Conservation (phyloP, 2,329 filamentous ascomycete species). For the Geosmithia flava region DNA sequence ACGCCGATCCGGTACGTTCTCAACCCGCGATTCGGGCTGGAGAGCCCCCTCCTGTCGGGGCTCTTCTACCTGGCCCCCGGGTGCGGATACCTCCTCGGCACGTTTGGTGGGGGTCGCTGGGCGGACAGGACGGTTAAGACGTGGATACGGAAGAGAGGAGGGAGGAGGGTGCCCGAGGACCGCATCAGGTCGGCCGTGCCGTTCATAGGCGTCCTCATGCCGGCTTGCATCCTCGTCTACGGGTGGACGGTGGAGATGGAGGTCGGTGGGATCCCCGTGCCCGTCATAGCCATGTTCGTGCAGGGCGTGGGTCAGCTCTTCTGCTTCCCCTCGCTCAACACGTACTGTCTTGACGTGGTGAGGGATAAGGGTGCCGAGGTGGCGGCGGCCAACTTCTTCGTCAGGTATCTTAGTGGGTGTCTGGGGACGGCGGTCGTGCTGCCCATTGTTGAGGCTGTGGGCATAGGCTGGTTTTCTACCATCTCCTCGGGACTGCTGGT, state of each 20-base stretch:
- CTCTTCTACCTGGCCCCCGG: constrained; percentile 67
- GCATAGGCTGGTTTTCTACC: constrained; percentile 72
- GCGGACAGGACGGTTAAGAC: constrained; percentile 54
- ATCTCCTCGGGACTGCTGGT: constrained; percentile 33
- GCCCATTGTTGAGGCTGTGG: constrained; percentile 61
- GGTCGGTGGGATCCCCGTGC: constrained; percentile 42
- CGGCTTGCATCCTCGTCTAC: constrained; percentile 52
- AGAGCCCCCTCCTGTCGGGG: constrained; percentile 52
- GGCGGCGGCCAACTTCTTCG: constrained; percentile 68
- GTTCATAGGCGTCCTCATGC: constrained; percentile 45
- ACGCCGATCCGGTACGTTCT: constrained; percentile 62
- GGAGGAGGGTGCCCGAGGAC: constrained; percentile 54
- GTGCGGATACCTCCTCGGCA: constrained; percentile 55
- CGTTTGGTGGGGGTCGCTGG: constrained; percentile 60
- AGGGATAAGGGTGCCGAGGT: constrained; percentile 56
- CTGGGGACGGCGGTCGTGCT: constrained; percentile 58
- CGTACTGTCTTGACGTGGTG: constrained; percentile 77
- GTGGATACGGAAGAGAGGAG: constrained; percentile 47
- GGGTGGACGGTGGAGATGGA: constrained; percentile 36
- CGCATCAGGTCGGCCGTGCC: constrained; percentile 46
- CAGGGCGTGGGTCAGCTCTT: constrained; percentile 66
- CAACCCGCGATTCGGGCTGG: constrained; percentile 60
- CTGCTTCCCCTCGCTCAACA: constrained; percentile 65
- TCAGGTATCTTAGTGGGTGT: constrained; percentile 65
- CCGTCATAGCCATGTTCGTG: constrained; percentile 61